Base-by-base conservation (phyloP, 2,329 filamentous ascomycete genomes). In the Sporothrix brunneoviolacea region DNA sequence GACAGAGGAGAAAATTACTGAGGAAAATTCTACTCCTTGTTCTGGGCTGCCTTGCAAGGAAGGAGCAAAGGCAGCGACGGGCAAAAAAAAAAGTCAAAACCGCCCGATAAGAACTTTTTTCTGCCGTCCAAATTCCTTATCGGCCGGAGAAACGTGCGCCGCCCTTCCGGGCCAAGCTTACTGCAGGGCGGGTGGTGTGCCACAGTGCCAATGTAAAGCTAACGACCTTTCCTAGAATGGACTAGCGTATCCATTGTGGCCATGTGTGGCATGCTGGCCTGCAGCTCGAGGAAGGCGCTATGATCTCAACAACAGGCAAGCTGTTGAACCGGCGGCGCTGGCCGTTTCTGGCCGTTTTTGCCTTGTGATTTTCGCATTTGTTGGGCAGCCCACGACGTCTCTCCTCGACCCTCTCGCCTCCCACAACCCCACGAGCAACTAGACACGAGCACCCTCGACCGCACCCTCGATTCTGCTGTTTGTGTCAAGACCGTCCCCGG, bases 101-200 rank as follows among this genome's bases (percentile, higher is more conserved):
- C 28, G 37, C 27, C 43, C 37, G 54, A 56, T 56, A 56, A 56
- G 46, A 52, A 44, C 45, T 55, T 56, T 53, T n/a, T 55, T 54
- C 51, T 55, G 53, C 51, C 51, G 45, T 27, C 36, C 37, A 35
- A 51, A 53, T 40, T 13, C 28, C 55, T 57, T 57, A 57, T 57
- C 55, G 19, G 19, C 22, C 49, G 54, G 44, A 46, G 28, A 46
- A 53, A 42, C 13, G 16, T 33, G 8, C 22, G 21, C 41, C 45
- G 33, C 27, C 15, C 24, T 28, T 30, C 40, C 15, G 28, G 18
- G 12, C 19, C 21, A 8, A n/a, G n/a, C n/a, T n/a, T n/a, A n/a
- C n/a, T n/a, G n/a, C n/a, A n/a, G n/a, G n/a, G n/a, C n/a, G n/a
- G n/a, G n/a, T n/a, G n/a, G n/a, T n/a, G n/a, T n/a, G n/a, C n/a